A percentile compares a stretch with the other conserved stretches of the same genome.
Conservation (phyloP, 768 basidiomycete species). For the Kondoa subrosea region DNA sequence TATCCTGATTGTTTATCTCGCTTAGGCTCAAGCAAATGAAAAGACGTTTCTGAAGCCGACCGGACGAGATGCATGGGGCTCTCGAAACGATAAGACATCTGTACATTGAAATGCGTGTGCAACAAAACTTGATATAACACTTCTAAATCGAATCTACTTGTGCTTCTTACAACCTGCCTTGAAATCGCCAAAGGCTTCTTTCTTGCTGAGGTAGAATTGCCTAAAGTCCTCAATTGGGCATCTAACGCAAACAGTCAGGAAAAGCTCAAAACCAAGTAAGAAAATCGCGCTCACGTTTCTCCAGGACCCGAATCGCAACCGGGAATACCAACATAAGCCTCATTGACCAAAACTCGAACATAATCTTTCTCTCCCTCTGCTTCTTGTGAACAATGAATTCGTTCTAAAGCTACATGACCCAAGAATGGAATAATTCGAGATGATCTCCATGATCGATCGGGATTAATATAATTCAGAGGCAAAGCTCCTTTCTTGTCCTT, state of each 20-base stretch:
- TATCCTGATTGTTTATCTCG: no score
- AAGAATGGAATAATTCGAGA: slow-evolving; percentile 35
- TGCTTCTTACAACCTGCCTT: background rate
- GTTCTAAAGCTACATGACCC: slow-evolving; percentile 35
- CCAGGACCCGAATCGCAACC: slow-evolving; percentile 32
- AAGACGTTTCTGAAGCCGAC: no score
- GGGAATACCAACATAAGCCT: slow-evolving; percentile 30
- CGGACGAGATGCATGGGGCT: no score
- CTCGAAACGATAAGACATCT: no score
- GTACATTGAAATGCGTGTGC: no score
- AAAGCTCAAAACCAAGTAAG: background rate
- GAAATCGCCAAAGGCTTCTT: background rate
- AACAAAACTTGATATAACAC: no score
- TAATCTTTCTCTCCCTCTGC: slow-evolving; percentile 24
- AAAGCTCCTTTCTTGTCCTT: slow-evolving; percentile 27
- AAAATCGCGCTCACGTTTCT: slow-evolving; percentile 28
- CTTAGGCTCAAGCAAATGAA: no score
- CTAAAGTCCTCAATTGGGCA: background rate
- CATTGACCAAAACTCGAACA: slow-evolving; percentile 34
- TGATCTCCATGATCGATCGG: slow-evolving; percentile 32
- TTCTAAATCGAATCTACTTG: background rate
- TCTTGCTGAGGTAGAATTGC: background rate
- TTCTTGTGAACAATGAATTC: slow-evolving; percentile 26
- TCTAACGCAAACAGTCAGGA: background rate
- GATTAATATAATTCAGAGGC: slow-evolving; percentile 19